These are phyloP conservation scores for Murraya paniculata DNA, from an alignment of 345 rosid species.

Conservation along the genomic window DNA sequence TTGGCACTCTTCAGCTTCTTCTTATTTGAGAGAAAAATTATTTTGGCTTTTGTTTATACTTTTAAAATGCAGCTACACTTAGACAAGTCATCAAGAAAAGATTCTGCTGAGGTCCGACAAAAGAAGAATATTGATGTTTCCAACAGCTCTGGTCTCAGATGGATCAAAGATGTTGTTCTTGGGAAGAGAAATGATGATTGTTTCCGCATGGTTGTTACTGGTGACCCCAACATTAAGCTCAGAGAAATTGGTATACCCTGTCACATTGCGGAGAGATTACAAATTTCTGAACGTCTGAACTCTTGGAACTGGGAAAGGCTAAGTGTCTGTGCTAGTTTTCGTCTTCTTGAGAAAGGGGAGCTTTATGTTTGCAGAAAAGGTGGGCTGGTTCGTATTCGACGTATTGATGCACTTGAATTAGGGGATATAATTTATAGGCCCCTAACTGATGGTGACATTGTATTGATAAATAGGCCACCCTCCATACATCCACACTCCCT, in stretches of 20 bases:
- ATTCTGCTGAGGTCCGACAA: constrained; percentile 35
- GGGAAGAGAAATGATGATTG: constrained; percentile 83
- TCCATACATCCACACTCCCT: constrained; percentile 91
- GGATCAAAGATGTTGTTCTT: constrained; percentile 84
- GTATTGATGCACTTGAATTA: constrained; percentile 43
- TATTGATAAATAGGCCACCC: constrained; percentile 89
- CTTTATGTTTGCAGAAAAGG: constrained; percentile 61
- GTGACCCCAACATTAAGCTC: constrained; percentile 71
- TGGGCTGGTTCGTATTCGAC: constrained; percentile 41
- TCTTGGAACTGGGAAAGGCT: constrained; percentile 65
- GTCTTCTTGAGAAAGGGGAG: constrained; percentile 58
- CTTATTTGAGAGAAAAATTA: not conserved
- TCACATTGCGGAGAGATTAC: constrained; percentile 70
- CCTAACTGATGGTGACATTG: constrained; percentile 67
- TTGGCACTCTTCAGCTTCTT: not conserved
- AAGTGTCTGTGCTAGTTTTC: constrained; percentile 39
- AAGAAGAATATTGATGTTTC: constrained; percentile 43
- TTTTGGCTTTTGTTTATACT: constrained; percentile 10
- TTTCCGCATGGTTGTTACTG: constrained; percentile 87
- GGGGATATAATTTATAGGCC: constrained; percentile 70
- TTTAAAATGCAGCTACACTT: constrained; percentile 53
- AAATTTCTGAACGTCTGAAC: constrained; percentile 68
- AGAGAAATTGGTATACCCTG: constrained; percentile 85
- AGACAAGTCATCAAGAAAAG: constrained; percentile 50
- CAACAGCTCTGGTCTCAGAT: constrained; percentile 71